Conservation (phyloP, 768 basidiomycete species). For the Candolleomyces eurysporus region DNA sequence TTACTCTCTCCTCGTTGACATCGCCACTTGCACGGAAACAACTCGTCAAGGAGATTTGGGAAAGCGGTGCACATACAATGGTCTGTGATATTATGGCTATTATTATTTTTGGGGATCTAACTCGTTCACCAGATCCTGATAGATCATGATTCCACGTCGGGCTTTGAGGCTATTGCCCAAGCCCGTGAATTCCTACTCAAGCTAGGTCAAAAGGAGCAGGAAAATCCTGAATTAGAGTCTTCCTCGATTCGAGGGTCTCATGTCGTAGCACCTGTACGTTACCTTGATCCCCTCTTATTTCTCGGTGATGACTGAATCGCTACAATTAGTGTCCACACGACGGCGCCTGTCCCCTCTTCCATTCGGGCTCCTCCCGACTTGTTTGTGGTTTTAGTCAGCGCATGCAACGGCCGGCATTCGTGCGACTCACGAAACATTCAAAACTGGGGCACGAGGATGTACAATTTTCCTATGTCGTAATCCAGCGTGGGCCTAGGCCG, state of each 20-base stretch:
- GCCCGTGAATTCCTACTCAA: slow-evolving; percentile 73
- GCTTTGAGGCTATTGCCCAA: slow-evolving; percentile 77
- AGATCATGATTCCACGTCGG: slow-evolving; percentile 74
- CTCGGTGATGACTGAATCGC: neutral
- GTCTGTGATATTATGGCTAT: slow-evolving; percentile 33
- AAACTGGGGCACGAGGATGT: slow-evolving; percentile 82
- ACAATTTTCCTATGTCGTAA: slow-evolving; percentile 86
- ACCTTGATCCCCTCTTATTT: neutral
- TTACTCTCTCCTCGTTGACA: slow-evolving; percentile 75
- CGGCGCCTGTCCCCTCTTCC: slow-evolving; percentile 72
- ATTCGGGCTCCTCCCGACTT: slow-evolving; percentile 48
- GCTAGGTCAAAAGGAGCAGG: slow-evolving; percentile 58
- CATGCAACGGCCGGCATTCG: slow-evolving; percentile 80
- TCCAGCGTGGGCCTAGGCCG: slow-evolving; percentile 78
- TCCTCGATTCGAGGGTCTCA: slow-evolving; percentile 57
- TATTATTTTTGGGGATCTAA: slow-evolving; percentile 3
- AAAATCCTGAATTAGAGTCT: slow-evolving; percentile 35
- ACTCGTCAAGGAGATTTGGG: slow-evolving; percentile 85
- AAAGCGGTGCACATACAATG: slow-evolving; percentile 82
- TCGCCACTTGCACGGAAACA: slow-evolving; percentile 58
- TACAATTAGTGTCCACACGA: slow-evolving; percentile 84
- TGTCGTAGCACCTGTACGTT: slow-evolving; percentile 83
- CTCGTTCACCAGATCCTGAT: slow-evolving; percentile 65
- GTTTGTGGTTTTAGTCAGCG: slow-evolving; percentile 87
- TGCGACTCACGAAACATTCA: slow-evolving; percentile 86